Base-by-base conservation (phyloP, 2,329 filamentous ascomycete species). In the Monilinia fructicola region DNA sequence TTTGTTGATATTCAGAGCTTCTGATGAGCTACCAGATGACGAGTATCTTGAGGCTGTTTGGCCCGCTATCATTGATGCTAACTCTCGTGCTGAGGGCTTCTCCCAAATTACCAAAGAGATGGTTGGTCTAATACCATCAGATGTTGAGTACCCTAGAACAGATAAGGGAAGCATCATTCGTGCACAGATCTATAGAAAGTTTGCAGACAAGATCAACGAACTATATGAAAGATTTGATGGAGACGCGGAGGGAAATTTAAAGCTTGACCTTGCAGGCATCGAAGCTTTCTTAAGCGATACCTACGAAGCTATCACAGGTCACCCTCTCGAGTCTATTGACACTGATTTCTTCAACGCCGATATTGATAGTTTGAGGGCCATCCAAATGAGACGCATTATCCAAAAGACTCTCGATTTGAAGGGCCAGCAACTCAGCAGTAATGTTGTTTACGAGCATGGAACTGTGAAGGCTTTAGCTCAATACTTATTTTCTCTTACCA, bases 281-380 rank as follows among this genome's bases (percentile, higher is more conserved):
- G 75, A 75, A 59, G 46, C 65, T 35, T 73, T 77, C 16, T 71
- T 79, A 2, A 69, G 55, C 38, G 38, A 52, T 10, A 67, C 54
- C 3, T 70, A 69, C 62, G 68, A 72, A 26, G 60, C 68, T 1
- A 64, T 71, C 1, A 66, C 65, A 14, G 50, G 68, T 50, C 23
- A 48, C 18, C 10, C 68, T 44, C 40, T 67, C 18, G 48, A 63
- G 23, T 67, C 72, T 62, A 67, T 77, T 55, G 80, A 82, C 23
- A 79, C 81, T 0, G 87, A 89, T 72, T 84, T 90, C 71, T 89
- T 88, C 71, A 76, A 79, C 0, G 76, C 80, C 0, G 86, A 86
- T 0, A 77, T 88, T 2, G 87, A 89, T 73, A 85, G 82, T 55
- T 74, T 89, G 35, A 83, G 86, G 68, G 82, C 85, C 1, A 85